These are phyloP conservation scores for Cynara cardunculus DNA, from an alignment of 129 eudicot genomes.

Conservation along the genomic window DNA sequence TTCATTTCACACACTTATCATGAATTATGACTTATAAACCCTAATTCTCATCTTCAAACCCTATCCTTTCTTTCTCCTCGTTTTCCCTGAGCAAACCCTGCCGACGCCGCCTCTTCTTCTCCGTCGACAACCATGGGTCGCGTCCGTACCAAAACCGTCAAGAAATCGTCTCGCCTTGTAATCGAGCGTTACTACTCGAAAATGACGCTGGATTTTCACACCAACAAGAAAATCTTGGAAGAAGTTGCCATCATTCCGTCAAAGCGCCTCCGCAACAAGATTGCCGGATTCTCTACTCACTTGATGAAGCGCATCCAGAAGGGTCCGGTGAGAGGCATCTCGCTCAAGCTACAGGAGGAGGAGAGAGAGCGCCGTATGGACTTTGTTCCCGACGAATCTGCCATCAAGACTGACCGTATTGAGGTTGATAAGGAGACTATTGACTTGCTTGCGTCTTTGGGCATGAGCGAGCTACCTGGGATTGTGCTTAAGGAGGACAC, in stretches of 20 bases:
- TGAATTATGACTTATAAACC: not conserved
- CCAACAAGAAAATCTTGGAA: constrained; percentile 37
- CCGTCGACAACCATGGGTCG: constrained; percentile 45
- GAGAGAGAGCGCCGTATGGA: constrained; percentile 78
- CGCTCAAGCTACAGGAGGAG: constrained; percentile 63
- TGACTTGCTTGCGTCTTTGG: constrained; percentile 47
- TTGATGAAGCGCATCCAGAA: constrained; percentile 69
- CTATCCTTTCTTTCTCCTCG: not conserved
- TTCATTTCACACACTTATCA: not conserved
- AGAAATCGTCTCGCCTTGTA: constrained; percentile 60
- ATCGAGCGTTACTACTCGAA: constrained; percentile 69
- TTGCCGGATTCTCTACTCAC: constrained; percentile 68
- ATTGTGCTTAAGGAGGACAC: constrained; percentile 36
- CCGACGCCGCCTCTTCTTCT: not conserved
- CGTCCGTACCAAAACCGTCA: constrained; percentile 71
- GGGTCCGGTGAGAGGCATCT: constrained; percentile 68
- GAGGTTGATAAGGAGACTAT: constrained; percentile 60
- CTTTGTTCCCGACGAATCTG: constrained; percentile 62
- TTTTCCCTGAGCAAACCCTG: not conserved
- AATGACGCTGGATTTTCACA: constrained; percentile 39
- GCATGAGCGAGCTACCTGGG: constrained; percentile 60
- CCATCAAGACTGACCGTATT: constrained; percentile 47
- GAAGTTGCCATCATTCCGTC: constrained; percentile 74
- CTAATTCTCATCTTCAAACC: not conserved
- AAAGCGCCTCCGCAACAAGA: constrained; percentile 74